Evolutionary conservation across 257 asterid species (phyloP), one percentile per base, ranked within the genome.

Genomic region (Ilex aquifolium): DNA sequence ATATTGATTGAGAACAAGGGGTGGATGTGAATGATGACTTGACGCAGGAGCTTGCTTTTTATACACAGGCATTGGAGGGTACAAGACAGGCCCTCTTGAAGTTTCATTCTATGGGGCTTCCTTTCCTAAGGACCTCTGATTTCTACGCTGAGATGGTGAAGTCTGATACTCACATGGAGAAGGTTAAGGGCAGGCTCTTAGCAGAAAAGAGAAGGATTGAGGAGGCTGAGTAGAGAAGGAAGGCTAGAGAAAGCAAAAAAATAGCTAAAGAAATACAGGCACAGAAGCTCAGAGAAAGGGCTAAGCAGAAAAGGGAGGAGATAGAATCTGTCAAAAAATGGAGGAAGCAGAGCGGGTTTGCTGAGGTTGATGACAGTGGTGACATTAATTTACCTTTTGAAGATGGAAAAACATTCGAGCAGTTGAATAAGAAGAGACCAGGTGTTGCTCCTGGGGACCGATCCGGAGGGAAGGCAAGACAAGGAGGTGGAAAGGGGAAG

Each of bases 11-110:
- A 17, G 57, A 53, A 12, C 31, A 53, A 15, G 27, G 6, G 31
- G 31, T 53, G 30, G 15, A 53, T n/a, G 57, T 53, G 57, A 53
- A 53, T 21, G 57, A 21, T 53, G 57, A 53, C 31, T 17, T 53
- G 11, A 7, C 31, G 11, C 15, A 27, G 30, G 57, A 53, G 31
- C 27, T 53, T 53, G 57, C 57, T 53, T 53, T 53, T 17, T 53
- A 53, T 21, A 53, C 57, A 6, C 31, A 53, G 11, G 57, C 57
- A 53, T 21, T 53, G 31, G 57, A 53, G 31, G 57, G 57, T 46
- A 46, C 52, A 10, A 10, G 52, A 12, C 52, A 46, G 52, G 52
- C 52, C 52, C 10, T 46, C 13, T 10, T 46, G 52, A 7, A 46
- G 52, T 46, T 46, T 46, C 52, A 46, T 7, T 46, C 52, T 10